Evolutionary conservation across 306 rosid species (phyloP).

Genomic region (Glycine soja): DNA sequence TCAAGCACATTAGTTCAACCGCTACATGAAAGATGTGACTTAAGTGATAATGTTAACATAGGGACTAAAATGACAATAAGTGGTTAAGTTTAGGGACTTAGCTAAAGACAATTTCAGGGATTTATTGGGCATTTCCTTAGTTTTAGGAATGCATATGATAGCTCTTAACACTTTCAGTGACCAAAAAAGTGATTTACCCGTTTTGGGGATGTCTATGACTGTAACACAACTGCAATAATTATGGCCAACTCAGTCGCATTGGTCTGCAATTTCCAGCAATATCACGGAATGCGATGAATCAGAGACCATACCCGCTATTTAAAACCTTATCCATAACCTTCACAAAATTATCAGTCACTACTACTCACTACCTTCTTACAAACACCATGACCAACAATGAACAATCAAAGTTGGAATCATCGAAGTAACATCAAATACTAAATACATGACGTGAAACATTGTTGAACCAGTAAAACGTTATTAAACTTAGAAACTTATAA

Average conservation of each 20-base stretch:
- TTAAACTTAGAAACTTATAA: not conserved
- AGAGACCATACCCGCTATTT: not conserved
- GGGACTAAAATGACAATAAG: no score
- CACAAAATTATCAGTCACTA: not conserved
- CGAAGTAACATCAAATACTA: not conserved
- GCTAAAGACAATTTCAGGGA: no score
- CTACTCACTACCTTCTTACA: not conserved
- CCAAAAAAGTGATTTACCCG: no score
- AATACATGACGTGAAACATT: not conserved
- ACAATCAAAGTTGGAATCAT: not conserved
- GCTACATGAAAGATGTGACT: no score
- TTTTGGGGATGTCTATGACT: not conserved
- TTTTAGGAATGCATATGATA: no score
- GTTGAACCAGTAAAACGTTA: not conserved
- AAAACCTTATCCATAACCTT: not conserved
- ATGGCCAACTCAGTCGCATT: not conserved
- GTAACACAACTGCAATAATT: not conserved
- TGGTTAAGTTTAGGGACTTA: no score
- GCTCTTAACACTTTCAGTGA: no score
- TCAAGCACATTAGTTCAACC: no score
- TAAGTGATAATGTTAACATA: no score
- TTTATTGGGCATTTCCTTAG: no score
- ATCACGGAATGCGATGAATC: not conserved
- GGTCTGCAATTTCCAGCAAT: not conserved
- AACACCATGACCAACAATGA: not conserved